These are phyloP conservation scores for Hamigera avellanea DNA, from an alignment of 495 filamentous ascomycete species.

Conservation along the genomic window DNA sequence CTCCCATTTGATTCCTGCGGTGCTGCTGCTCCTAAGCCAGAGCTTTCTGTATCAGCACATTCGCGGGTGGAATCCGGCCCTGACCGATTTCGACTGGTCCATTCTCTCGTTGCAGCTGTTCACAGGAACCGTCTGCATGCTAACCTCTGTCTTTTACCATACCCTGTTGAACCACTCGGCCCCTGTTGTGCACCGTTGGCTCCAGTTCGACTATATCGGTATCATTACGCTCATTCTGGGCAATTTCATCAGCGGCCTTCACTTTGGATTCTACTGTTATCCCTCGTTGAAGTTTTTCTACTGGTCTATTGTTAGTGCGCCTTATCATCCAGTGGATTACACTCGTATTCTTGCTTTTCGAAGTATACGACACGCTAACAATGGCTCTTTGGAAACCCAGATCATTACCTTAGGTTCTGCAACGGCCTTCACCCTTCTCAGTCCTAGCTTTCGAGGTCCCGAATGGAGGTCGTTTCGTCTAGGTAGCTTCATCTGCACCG, in stretches of 20 bases:
- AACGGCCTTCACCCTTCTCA: slow-evolving; percentile 14
- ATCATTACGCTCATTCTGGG: slow-evolving; percentile 12
- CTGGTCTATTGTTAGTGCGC: slow-evolving; percentile 13
- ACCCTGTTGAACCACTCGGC: slow-evolving; percentile 9
- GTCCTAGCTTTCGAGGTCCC: slow-evolving; percentile 6
- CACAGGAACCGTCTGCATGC: slow-evolving; percentile 5
- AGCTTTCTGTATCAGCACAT: slow-evolving; percentile 2
- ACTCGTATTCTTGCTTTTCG: background rate
- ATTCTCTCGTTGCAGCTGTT: slow-evolving; percentile 8
- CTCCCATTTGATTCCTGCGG: slow-evolving; percentile 17
- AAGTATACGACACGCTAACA: background rate
- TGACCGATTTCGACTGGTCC: slow-evolving; percentile 3
- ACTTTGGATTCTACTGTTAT: slow-evolving; percentile 19
- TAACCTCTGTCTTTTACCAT: slow-evolving; percentile 12
- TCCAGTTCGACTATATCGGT: slow-evolving; percentile 11
- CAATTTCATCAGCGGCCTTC: slow-evolving; percentile 10
- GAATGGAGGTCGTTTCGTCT: slow-evolving; percentile 16
- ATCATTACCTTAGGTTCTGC: slow-evolving; percentile 4
- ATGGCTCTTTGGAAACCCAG: slow-evolving; percentile 4
- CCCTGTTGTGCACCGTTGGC: slow-evolving; percentile 2
- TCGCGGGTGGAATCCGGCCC: background rate
- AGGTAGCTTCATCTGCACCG: slow-evolving; percentile 34
- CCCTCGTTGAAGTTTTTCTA: slow-evolving; percentile 8
- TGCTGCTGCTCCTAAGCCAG: slow-evolving; percentile 10
- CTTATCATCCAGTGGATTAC: background rate